Evolutionary conservation across 23 red algal species (phyloP).

Genomic region (Gracilaria domingensis): DNA sequence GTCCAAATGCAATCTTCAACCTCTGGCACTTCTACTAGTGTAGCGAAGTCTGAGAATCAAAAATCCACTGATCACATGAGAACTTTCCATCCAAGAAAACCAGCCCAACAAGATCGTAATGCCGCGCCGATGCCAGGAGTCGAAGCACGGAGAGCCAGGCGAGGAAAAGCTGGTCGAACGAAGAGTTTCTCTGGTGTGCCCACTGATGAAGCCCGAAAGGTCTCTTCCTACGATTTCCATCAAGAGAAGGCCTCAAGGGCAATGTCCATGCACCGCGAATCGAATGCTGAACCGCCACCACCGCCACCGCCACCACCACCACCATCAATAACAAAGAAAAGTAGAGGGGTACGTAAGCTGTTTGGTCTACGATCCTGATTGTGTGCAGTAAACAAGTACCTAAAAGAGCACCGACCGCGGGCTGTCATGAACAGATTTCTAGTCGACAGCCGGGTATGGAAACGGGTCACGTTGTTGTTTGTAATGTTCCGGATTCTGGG

Average conservation of each 20-base stretch:
- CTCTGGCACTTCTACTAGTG: background rate
- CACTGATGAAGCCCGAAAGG: conserved; percentile 13
- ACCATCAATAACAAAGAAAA: conserved; percentile 2
- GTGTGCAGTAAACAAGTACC: conserved; percentile 1
- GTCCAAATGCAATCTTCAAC: background rate
- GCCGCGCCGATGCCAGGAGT: conserved; percentile 46
- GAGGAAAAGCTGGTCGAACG: conserved; percentile 42
- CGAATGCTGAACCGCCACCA: conserved; percentile 40
- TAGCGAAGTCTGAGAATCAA: background rate
- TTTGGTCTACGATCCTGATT: conserved; percentile 15
- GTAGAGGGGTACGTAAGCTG: conserved; percentile 30
- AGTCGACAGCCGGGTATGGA: background rate
- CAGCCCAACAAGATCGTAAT: conserved; percentile 27
- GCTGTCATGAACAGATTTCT: conserved; percentile 21
- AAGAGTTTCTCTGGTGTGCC: conserved; percentile 42
- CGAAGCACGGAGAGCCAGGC: conserved; percentile 6
- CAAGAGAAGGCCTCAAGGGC: conserved; percentile 48
- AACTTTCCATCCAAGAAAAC: conserved; percentile 37
- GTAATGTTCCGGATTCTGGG: background rate
- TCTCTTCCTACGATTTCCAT: conserved; percentile 8
- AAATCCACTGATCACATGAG: background rate
- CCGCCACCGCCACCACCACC: conserved; percentile 32
- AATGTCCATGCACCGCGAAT: conserved; percentile 60
- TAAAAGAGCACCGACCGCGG: background rate
- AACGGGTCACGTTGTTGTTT: background rate